Base-by-base conservation (phyloP, 208 protist species). In the Paratrypanosoma confusum region DNA sequence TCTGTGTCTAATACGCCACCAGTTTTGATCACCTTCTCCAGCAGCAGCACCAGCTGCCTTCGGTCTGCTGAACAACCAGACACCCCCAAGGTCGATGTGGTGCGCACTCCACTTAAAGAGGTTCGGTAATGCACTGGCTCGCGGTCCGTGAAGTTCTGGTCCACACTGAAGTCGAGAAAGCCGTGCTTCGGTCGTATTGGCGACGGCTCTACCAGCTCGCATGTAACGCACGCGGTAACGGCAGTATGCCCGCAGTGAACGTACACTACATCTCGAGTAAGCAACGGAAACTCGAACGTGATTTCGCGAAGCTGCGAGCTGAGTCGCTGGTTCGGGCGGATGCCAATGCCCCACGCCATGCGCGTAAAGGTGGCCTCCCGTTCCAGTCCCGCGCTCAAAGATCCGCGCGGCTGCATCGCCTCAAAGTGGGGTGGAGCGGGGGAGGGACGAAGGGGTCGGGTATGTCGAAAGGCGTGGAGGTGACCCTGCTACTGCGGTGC, bases 1-100 rank as follows among this genome's bases (percentile, higher is more conserved):
- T 97, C 96, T 5, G 83, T 95, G 69, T 98, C 95, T 1, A 98
- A 54, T 1, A 96, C 93, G 44, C 79, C 71, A 21, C 81, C 83
- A 5, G 57, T 64, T 35, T 76, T 73, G 20, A 97, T 60, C 13
- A 89, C 65, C 5, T 84, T 62, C 36, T 95, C 88, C 16, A 98
- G 50, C 20, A 95, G 72, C 22, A 69, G 53, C n/a, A 53, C 67
- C 1, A 96, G 42, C 26, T 81, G 66, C 45, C 63, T 62, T 4
- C 71, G 31, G 23, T 63, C 57, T 7, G 28, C 20, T 8, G 24
- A 21, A 23, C 44, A 51, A 16, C 39, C 37, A 21, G 39, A 23
- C 31, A 42, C 41, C 37, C 35, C 20, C 16, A 57, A 27, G 7
- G 46, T 48, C 40, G 16, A 51, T 11, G 10, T 14, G 11, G 16